A percentile compares a stretch with the other conserved stretches of the same genome.
phyloP scores from a whole-genome alignment of 2,329 filamentous ascomycete species.

The Colletotrichum sp. region DNA sequence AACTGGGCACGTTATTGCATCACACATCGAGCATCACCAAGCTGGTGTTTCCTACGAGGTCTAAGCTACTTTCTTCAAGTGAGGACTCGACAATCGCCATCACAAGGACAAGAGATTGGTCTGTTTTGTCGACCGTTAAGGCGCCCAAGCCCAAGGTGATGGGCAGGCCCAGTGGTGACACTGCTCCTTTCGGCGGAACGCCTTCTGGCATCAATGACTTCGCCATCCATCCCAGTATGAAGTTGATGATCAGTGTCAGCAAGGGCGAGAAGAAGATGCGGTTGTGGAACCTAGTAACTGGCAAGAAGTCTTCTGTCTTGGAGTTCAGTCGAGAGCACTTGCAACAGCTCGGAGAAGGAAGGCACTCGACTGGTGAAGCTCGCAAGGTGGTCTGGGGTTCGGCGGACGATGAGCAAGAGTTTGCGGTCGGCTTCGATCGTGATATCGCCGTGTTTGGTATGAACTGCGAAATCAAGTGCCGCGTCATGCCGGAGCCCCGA shows the following conservation, averaged over 20 bases:
- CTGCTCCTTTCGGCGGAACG: conserved; percentile 78
- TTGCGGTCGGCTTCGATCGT: conserved; percentile 86
- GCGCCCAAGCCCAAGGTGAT: conserved; percentile 81
- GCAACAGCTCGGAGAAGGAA: conserved; percentile 76
- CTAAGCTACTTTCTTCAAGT: conserved; percentile 85
- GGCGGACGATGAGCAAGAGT: conserved; percentile 77
- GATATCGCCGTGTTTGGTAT: conserved; percentile 86
- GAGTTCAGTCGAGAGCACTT: conserved; percentile 81
- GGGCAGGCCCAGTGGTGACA: conserved; percentile 88
- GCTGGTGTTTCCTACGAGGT: conserved; percentile 81
- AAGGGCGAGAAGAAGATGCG: conserved; percentile 91
- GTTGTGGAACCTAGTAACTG: conserved; percentile 95
- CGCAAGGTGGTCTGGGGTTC: conserved; percentile 81
- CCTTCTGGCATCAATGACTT: conserved; percentile 95
- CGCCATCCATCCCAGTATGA: conserved; percentile 94
- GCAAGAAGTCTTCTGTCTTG: conserved; percentile 91
- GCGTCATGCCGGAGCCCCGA: conserved; percentile 68
- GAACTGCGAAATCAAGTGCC: conserved; percentile 82
- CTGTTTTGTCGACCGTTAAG: conserved; percentile 85
- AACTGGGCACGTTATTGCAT: conserved; percentile 85
- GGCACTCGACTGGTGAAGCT: conserved; percentile 81
- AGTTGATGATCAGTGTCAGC: conserved; percentile 92
- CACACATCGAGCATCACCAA: conserved; percentile 83
- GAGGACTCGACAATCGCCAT: conserved; percentile 94
- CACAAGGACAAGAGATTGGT: conserved; percentile 88